These are phyloP conservation scores for Poronia punctata DNA, from an alignment of 495 filamentous ascomycete species.

Conservation along the genomic window DNA sequence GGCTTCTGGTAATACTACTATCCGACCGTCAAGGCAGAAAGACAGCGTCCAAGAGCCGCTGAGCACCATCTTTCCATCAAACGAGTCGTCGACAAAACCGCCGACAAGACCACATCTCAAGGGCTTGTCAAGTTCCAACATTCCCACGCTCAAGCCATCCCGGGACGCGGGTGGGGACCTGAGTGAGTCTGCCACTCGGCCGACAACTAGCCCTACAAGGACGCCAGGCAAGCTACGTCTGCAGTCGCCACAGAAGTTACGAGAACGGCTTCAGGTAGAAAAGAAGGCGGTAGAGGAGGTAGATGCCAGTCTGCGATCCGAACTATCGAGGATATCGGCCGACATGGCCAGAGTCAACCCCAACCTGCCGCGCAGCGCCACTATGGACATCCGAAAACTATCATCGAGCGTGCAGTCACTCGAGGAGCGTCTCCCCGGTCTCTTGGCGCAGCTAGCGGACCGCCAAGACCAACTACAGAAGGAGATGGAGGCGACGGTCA, in stretches of 20 bases:
- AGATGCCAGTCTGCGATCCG: slow-evolving; percentile 61
- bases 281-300: slow-evolving; percentile 63
- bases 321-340: slow-evolving; percentile 74
- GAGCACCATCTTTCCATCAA: slow-evolving; percentile 10
- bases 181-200: slow-evolving; percentile 24
- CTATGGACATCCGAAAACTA: slow-evolving; percentile 41
- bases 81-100: slow-evolving; percentile 7
- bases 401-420: slow-evolving; percentile 51
- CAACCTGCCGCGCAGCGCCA: slow-evolving; percentile 30
- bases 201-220: slow-evolving; percentile 32
- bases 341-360: slow-evolving; percentile 64
- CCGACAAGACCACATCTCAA: slow-evolving; percentile 28
- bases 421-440: slow-evolving; percentile 55
- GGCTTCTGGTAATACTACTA: slow-evolving; percentile 3
- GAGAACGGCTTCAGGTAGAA: slow-evolving; percentile 79
- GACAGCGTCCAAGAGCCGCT: slow-evolving; percentile 32
- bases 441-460: slow-evolving; percentile 54
- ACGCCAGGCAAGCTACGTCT: slow-evolving; percentile 64
- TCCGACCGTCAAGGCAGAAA: slow-evolving; percentile 35
- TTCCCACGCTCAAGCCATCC: slow-evolving; percentile 36
- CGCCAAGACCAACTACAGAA: slow-evolving; percentile 55
- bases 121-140: slow-evolving; percentile 39
- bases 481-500: slow-evolving; percentile 62
- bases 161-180: slow-evolving; percentile 16
- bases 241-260: slow-evolving; percentile 87